phyloP scores from a whole-genome alignment of 1,284 basidiomycete genomes.

The Omphalotus olearius region DNA sequence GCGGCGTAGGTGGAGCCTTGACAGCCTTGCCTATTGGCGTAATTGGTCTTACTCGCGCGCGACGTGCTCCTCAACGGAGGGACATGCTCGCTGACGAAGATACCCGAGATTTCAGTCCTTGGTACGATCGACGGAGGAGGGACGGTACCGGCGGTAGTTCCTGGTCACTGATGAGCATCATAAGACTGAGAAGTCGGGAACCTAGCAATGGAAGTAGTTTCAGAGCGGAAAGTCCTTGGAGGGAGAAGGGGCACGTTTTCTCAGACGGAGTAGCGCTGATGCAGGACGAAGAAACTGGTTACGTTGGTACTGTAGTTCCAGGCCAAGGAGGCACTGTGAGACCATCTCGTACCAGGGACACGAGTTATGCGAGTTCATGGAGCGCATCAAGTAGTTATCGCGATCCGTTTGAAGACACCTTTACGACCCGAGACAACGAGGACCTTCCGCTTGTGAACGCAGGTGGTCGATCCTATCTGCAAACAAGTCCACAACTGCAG shows the following conservation, averaged over 20 bases:
- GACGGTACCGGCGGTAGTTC: slow-evolving; percentile 31
- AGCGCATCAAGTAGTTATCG: slow-evolving; percentile 33
- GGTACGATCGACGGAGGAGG: slow-evolving; percentile 24
- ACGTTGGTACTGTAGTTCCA: slow-evolving; percentile 22
- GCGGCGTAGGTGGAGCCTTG: slow-evolving; percentile 6
- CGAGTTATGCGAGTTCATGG: slow-evolving; percentile 33
- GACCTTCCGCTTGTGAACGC: slow-evolving; percentile 13
- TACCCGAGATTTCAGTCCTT: slow-evolving; percentile 42
- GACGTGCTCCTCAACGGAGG: slow-evolving; percentile 33
- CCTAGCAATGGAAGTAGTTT: slow-evolving; percentile 24
- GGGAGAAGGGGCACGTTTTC: slow-evolving; percentile 54
- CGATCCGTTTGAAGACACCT: slow-evolving; percentile 53
- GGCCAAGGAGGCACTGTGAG: slow-evolving; percentile 20
- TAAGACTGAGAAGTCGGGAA: slow-evolving; percentile 36
- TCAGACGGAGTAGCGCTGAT: slow-evolving; percentile 38
- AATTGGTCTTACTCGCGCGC: slow-evolving; percentile 18
- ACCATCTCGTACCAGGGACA: slow-evolving; percentile 32
- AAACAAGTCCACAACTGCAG: slow-evolving; percentile 22
- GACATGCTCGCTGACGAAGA: slow-evolving; percentile 82
- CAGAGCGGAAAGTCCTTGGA: slow-evolving; percentile 25
- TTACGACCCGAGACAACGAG: slow-evolving; percentile 27
- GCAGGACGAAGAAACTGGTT: slow-evolving; percentile 28
- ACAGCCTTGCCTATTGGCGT: slow-evolving; percentile 16
- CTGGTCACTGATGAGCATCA: slow-evolving; percentile 49
- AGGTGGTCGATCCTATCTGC: slow-evolving; percentile 21